These are phyloP conservation scores for Talaromyces proteolyticus DNA, from an alignment of 495 filamentous ascomycete genomes.

Conservation along the genomic window DNA sequence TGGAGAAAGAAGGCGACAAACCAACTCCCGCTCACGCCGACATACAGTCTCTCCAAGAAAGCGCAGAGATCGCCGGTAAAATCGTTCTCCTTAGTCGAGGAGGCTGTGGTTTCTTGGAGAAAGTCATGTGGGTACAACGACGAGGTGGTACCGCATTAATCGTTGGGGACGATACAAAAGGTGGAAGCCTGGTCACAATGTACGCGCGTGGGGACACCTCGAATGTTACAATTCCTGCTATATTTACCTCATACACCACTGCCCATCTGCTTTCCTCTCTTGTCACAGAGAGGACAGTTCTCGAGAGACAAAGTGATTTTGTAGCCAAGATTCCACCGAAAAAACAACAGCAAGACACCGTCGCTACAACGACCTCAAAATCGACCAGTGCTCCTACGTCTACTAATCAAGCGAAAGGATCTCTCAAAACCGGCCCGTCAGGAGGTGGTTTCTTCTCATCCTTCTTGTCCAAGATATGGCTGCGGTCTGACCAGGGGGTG, in stretches of 20 bases:
- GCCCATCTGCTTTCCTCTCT: conserved; percentile 90
- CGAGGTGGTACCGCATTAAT: conserved; percentile 85
- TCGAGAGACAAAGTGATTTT: conserved; percentile 10
- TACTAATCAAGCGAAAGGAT: conserved; percentile 5
- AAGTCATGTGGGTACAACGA: conserved; percentile 92
- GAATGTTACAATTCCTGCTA: conserved; percentile 85
- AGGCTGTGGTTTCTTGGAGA: conserved; percentile 94
- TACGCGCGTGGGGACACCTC: conserved; percentile 92
- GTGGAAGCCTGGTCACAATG: conserved; percentile 88
- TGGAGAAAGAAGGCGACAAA: conserved; percentile 34
- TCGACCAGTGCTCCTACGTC: conserved; percentile 18
- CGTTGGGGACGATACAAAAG: conserved; percentile 86
- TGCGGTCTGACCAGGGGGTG: conserved; percentile 25
- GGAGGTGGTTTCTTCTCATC: conserved; percentile 50
- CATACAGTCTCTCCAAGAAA: conserved; percentile 91
- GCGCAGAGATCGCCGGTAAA: conserved; percentile 89
- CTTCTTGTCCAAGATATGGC: conserved; percentile 47
- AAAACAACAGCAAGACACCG: conserved; percentile 17
- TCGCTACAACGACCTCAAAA: conserved; percentile 14
- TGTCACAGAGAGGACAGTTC: conserved; percentile 56
- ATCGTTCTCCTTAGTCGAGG: conserved; percentile 85
- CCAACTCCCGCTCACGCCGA: conserved; percentile 66
- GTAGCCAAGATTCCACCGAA: conserved; percentile 15
- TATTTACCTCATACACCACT: conserved; percentile 94
- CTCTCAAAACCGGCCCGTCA: conserved; percentile 12